Conservation (phyloP, 148 eudicot genomes). For the Cornus kousa region DNA sequence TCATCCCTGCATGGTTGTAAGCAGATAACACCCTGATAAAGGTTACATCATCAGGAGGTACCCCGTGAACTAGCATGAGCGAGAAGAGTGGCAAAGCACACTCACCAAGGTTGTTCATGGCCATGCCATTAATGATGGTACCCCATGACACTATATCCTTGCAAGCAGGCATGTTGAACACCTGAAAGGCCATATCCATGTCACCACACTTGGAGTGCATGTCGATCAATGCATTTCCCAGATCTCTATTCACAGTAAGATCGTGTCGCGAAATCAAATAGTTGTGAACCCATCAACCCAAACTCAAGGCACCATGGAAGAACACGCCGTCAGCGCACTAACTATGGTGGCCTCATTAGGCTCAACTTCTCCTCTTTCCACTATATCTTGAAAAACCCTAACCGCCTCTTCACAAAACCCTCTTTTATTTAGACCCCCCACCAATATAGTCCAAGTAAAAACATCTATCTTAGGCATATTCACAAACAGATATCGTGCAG, state of each 20-base stretch:
- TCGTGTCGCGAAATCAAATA: constrained; percentile 16
- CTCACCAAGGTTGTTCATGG: constrained; percentile 24
- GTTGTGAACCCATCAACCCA: constrained; percentile 11
- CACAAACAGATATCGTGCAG: constrained; percentile 16
- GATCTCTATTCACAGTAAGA: neutral
- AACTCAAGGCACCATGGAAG: constrained; percentile 16
- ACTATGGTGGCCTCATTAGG: constrained; percentile 31
- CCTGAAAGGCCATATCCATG: constrained; percentile 18
- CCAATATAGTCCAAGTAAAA: constrained; percentile 25
- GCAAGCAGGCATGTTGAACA: neutral
- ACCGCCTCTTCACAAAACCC: constrained; percentile 19
- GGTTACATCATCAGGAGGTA: constrained; percentile 23
- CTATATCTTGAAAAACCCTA: constrained; percentile 18
- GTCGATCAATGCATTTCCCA: constrained; percentile 27
- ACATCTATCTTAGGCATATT: constrained; percentile 18
- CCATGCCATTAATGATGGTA: constrained; percentile 25
- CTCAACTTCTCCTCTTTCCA: constrained; percentile 19
- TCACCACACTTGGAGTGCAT: constrained; percentile 26
- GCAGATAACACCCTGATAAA: constrained; percentile 24
- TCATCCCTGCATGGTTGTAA: constrained; percentile 23
- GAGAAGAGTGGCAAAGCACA: constrained; percentile 20
- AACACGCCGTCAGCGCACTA: constrained; percentile 18
- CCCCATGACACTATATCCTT: constrained; percentile 27
- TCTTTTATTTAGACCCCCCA: constrained; percentile 18
- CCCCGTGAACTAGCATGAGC: constrained; percentile 23